These are phyloP conservation scores for Leccinum fibrillosum DNA, from an alignment of 768 basidiomycete species.

Conservation along the genomic window DNA sequence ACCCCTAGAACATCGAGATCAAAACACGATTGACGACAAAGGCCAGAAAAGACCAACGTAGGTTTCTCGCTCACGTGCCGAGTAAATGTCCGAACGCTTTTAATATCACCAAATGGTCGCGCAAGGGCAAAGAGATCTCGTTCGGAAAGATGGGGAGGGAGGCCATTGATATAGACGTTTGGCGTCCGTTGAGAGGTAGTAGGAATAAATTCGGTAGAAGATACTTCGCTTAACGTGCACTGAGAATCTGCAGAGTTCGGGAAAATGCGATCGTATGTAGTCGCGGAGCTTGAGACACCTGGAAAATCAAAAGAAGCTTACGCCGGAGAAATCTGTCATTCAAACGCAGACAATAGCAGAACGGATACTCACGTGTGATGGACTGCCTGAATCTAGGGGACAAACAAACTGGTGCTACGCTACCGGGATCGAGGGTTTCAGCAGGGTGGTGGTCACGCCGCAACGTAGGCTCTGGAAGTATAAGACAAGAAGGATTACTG, in stretches of 20 bases:
- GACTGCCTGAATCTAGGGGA: constrained; percentile 9
- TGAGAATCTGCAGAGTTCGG: constrained; percentile 12
- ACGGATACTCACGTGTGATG: constrained; percentile 26
- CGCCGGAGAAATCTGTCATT: constrained; percentile 3
- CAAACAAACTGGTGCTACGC: constrained; percentile 6
- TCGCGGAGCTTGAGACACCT: constrained; percentile 9
- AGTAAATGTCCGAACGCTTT: constrained; percentile 82
- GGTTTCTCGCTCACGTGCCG: constrained; percentile 73
- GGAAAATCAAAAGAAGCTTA: constrained; percentile 28
- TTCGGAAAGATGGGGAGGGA: constrained; percentile 80
- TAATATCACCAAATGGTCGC: constrained; percentile 65
- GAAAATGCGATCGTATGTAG: constrained; percentile 12
- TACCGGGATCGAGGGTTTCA: constrained; percentile 13
- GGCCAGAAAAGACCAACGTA: constrained; percentile 35
- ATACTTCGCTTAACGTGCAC: constrained; percentile 8
- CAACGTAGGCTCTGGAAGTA: constrained; percentile 8
- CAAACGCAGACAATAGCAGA: not conserved
- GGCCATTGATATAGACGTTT: constrained; percentile 86
- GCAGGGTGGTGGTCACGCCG: constrained; percentile 7
- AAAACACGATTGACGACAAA: not conserved
- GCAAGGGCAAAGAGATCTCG: constrained; percentile 73
- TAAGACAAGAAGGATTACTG: constrained; percentile 22
- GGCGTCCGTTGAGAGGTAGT: constrained; percentile 42
- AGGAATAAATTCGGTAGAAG: constrained; percentile 13
- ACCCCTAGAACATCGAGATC: constrained; percentile 43